Conservation (phyloP, 345 rosid genomes). For the Durio zibethinus region DNA sequence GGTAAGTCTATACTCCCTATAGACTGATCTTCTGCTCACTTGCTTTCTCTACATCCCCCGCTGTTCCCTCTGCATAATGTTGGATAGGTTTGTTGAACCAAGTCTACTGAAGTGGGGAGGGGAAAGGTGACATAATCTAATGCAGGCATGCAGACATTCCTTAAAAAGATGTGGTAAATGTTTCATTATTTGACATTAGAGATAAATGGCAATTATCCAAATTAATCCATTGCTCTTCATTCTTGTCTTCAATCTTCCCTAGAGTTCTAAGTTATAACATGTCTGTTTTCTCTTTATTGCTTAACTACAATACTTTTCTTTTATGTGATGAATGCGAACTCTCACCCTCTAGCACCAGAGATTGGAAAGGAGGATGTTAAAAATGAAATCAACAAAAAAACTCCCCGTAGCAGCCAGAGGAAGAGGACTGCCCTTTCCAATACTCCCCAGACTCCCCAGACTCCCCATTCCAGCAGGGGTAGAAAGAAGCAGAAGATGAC, state of each 20-base stretch:
- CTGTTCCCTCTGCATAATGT: not conserved
- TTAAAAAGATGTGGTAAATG: not conserved
- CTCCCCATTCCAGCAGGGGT: not conserved
- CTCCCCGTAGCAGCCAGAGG: conserved; percentile 5
- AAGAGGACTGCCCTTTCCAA: too few species aligned
- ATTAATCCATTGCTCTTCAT: not conserved
- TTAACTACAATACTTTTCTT: not conserved
- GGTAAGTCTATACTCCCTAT: not conserved
- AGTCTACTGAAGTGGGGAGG: not conserved
- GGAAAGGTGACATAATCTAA: not conserved
- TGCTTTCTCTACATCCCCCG: not conserved
- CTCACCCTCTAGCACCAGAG: not conserved
- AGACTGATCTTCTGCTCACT: not conserved
- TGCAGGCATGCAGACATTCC: not conserved
- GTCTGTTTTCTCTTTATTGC: not conserved
- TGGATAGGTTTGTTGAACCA: not conserved
- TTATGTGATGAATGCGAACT: not conserved
- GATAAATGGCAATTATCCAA: not conserved
- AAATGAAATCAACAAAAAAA: not conserved
- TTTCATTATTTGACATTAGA: not conserved
- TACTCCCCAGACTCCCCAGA: not conserved
- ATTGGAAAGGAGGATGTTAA: not conserved
- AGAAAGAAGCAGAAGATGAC: conserved; percentile 1
- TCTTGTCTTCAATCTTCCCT: not conserved
- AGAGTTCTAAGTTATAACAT: not conserved